phyloP scores from a whole-genome alignment of 179 eudicot genomes.

The Spinacia oleracea region DNA sequence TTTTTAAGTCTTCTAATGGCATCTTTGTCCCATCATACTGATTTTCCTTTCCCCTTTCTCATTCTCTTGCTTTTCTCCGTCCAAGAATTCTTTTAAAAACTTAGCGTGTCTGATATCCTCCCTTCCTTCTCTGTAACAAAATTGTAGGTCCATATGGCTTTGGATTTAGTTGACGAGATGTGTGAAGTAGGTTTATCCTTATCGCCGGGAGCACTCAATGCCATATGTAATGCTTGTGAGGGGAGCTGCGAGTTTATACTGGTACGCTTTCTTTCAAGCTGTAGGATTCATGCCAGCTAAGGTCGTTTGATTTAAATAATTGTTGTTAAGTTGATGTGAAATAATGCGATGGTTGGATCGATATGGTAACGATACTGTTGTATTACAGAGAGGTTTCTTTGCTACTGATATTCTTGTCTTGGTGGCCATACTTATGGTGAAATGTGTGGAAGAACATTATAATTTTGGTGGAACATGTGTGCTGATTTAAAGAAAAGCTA shows the following conservation, averaged over 20 bases:
- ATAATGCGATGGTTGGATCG: neutral
- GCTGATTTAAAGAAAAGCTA: neutral
- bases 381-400: neutral
- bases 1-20: neutral
- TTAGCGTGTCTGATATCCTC: neutral
- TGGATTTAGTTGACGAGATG: conserved; percentile 72
- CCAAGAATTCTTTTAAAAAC: conserved; percentile 5
- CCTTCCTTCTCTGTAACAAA: neutral
- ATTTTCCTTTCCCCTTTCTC: neutral
- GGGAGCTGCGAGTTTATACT: conserved; percentile 63
- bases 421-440: neutral
- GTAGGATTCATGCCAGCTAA: neutral
- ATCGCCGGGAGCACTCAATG: conserved; percentile 51
- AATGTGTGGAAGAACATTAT: conserved; percentile 2
- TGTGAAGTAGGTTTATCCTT: conserved; percentile 53
- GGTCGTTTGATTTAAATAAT: neutral
- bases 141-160: conserved; percentile 68
- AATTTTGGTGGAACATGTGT: neutral
- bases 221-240: conserved; percentile 62
- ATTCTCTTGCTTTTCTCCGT: conserved; percentile 2
- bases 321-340: conserved; percentile 8
- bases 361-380: neutral
- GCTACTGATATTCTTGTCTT: neutral
- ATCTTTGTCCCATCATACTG: neutral
- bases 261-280: conserved; percentile 49